phyloP scores from a whole-genome alignment of 2,329 filamentous ascomycete species.

The Beauveria pseudobassiana region DNA sequence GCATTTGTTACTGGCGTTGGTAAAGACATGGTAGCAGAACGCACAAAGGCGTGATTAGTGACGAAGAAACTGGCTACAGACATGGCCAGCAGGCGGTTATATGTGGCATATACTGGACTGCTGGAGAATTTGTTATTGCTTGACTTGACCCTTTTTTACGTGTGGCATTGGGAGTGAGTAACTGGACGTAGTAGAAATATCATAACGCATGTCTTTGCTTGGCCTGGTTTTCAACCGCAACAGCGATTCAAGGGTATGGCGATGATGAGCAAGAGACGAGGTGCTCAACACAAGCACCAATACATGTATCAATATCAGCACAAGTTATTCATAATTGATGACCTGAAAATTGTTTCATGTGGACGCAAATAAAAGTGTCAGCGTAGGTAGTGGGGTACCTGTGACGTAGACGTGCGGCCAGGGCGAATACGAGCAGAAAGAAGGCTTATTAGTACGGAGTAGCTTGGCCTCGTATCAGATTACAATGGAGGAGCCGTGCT shows the following conservation, averaged over 20 bases:
- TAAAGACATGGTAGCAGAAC: neutral
- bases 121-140: neutral
- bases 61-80: neutral
- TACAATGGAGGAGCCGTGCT: neutral
- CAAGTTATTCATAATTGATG: neutral
- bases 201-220: neutral
- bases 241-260: too few species aligned
- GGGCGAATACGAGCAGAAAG: neutral
- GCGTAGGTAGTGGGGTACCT: neutral
- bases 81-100: neutral
- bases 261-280: too few species aligned
- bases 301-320: neutral
- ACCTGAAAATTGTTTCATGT: too few species aligned
- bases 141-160: neutral
- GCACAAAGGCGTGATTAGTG: neutral
- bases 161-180: neutral
- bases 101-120: neutral
- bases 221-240: neutral
- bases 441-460: neutral
- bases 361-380: neutral
- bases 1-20: conserved; percentile 11
- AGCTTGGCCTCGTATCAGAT: neutral
- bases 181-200: neutral
- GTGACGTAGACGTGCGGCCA: neutral
- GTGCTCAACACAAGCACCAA: neutral